These are phyloP conservation scores for Allantophomopsis lycopodina DNA, from an alignment of 2,329 filamentous ascomycete species.

Conservation along the genomic window DNA sequence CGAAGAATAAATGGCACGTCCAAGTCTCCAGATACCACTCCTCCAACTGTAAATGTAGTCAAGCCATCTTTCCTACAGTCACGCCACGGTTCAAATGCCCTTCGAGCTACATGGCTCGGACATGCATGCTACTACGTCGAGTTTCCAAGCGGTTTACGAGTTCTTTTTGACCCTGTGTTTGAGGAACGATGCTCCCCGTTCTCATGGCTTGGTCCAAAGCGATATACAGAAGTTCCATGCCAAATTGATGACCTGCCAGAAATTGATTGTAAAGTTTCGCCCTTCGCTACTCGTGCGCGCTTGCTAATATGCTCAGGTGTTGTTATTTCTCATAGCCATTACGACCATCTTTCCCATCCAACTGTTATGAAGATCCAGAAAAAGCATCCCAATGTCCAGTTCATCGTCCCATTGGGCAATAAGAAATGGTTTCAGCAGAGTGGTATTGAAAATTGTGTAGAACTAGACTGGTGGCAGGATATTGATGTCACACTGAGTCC, in stretches of 20 bases:
- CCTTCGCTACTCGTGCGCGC: too few relatives aligned
- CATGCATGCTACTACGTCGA: constrained; percentile 92
- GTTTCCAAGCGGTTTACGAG: constrained; percentile 72
- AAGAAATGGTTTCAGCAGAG: constrained; percentile 63
- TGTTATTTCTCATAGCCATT: constrained; percentile 43
- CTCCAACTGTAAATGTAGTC: constrained; percentile 45
- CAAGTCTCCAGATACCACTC: constrained; percentile 39
- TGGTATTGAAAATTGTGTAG: constrained; percentile 64
- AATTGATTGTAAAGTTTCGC: constrained; percentile 33
- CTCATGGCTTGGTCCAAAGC: constrained; percentile 54
- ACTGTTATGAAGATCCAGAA: constrained; percentile 58
- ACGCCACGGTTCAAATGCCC: constrained; percentile 33
- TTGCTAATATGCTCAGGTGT: constrained; percentile 23
- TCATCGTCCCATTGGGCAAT: constrained; percentile 75
- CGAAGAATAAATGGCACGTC: constrained; percentile 9
- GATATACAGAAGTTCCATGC: constrained; percentile 69
- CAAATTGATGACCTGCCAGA: constrained; percentile 63
- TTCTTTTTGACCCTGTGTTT: constrained; percentile 90
- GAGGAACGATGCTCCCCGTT: constrained; percentile 76
- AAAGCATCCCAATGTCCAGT: constrained; percentile 65
- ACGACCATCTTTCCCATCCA: constrained; percentile 73
- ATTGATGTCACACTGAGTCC: constrained; percentile 49
- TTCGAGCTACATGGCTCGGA: constrained; percentile 88
- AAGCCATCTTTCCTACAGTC: constrained; percentile 42
- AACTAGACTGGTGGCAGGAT: constrained; percentile 91